These are phyloP conservation scores for Pseudocercospora fijiensis DNA, from an alignment of 2,329 filamentous ascomycete species.

Conservation along the genomic window DNA sequence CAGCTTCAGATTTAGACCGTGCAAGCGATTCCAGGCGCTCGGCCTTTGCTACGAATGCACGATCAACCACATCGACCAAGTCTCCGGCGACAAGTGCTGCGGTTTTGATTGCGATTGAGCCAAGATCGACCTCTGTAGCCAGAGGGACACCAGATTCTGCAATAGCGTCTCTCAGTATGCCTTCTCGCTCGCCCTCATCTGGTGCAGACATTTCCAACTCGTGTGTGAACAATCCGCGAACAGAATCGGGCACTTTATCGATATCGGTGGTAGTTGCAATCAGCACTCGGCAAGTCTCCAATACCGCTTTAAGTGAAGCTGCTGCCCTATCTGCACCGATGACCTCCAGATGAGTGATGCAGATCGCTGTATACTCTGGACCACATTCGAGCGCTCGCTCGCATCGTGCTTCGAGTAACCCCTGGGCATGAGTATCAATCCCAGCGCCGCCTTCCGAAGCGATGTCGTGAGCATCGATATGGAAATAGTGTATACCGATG, in stretches of 20 bases:
- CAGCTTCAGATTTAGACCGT: slow-evolving; percentile 41
- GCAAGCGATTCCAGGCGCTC: slow-evolving; percentile 74
- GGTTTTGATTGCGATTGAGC: slow-evolving; percentile 86
- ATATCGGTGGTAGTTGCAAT: slow-evolving; percentile 94
- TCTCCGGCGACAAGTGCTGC: slow-evolving; percentile 90
- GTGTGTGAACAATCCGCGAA: slow-evolving; percentile 89
- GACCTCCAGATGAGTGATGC: slow-evolving; percentile 89
- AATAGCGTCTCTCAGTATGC: slow-evolving; percentile 76
- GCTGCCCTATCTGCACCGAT: slow-evolving; percentile 89
- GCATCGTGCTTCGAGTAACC: slow-evolving; percentile 79
- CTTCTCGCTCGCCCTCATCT: slow-evolving; percentile 87
- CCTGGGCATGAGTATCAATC: slow-evolving; percentile 91
- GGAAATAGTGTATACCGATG: slow-evolving; percentile 84
- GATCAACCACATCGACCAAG: slow-evolving; percentile 88
- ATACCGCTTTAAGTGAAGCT: slow-evolving; percentile 76
- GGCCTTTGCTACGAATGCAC: slow-evolving; percentile 74
- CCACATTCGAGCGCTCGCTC: slow-evolving; percentile 89
- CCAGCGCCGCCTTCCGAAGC: slow-evolving; percentile 86
- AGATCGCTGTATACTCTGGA: slow-evolving; percentile 73
- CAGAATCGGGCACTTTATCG: slow-evolving; percentile 87
- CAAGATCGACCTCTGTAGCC: slow-evolving; percentile 78
- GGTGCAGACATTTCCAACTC: slow-evolving; percentile 92
- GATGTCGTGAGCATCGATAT: slow-evolving; percentile 89
- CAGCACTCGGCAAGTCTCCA: slow-evolving; percentile 75
- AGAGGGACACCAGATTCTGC: slow-evolving; percentile 73